phyloP scores from a whole-genome alignment of 2,329 filamentous ascomycete genomes.

The Fusarium pilosicola region DNA sequence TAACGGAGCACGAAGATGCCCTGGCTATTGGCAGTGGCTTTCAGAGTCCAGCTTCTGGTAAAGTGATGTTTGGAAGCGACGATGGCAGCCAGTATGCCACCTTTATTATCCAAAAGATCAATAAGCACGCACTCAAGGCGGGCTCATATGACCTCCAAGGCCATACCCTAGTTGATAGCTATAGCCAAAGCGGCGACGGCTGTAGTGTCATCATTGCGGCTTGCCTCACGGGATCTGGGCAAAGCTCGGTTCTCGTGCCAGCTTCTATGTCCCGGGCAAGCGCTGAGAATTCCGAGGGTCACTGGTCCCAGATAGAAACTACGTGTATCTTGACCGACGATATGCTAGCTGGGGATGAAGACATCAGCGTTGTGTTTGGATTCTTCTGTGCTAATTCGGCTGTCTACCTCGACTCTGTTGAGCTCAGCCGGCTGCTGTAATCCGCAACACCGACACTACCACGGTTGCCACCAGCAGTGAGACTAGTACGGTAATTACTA shows the following conservation, averaged over 20 bases:
- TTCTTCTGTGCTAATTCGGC: background rate
- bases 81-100: background rate
- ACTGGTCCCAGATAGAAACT: background rate
- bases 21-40: background rate
- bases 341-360: background rate
- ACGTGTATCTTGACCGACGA: background rate
- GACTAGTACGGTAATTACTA: background rate
- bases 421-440: background rate
- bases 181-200: background rate
- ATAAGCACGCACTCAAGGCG: background rate
- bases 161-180: background rate
- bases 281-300: background rate
- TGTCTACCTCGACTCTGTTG: background rate
- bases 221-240: background rate
- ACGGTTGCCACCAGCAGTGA: background rate
- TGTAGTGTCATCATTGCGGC: background rate
- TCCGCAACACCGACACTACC: background rate
- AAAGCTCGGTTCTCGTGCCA: background rate
- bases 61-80: background rate
- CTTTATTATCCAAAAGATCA: background rate
- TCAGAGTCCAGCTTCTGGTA: background rate
- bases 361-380: background rate
- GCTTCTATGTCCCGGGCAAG: fast-evolving
- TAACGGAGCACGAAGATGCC: fast-evolving
- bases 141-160: background rate